Evolutionary conservation across 1,284 basidiomycete species (phyloP).

Genomic region (Tylopilus orsonianus): DNA sequence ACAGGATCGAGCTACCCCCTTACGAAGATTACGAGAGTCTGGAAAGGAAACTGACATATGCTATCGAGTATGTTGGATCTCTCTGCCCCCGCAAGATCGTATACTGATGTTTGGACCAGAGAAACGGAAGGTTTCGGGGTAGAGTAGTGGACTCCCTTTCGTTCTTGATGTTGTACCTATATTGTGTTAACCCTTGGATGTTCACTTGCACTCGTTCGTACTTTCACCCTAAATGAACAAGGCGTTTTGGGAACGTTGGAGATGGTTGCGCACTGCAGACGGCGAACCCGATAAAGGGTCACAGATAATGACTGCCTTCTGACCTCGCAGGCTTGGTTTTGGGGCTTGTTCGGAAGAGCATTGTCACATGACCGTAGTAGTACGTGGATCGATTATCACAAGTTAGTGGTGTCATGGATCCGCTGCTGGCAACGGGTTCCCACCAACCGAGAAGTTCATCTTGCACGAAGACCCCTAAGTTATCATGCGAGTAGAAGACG

Average conservation of each 20-base stretch:
- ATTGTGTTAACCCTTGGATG: slow-evolving; percentile 8
- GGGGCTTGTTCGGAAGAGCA: no score
- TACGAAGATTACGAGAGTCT: slow-evolving; percentile 89
- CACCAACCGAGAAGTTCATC: no score
- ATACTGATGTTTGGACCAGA: slow-evolving; percentile 33
- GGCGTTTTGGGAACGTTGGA: neutral
- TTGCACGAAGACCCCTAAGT: no score
- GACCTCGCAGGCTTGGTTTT: no score
- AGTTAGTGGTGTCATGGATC: no score
- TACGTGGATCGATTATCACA: no score
- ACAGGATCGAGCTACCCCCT: slow-evolving; percentile 87
- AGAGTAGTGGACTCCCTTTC: slow-evolving; percentile 20
- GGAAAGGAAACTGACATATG: slow-evolving; percentile 87
- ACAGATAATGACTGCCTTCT: no score
- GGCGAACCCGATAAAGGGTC: no score
- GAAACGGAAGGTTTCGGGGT: slow-evolving; percentile 62
- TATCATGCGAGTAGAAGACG: slow-evolving; percentile 61
- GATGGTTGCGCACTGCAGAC: neutral
- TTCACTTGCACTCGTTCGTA: neutral
- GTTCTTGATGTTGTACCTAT: slow-evolving; percentile 18
- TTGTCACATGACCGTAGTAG: no score
- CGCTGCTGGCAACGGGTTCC: no score
- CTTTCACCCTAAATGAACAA: slow-evolving; percentile 3
- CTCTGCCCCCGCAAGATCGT: neutral
- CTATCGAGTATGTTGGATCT: slow-evolving; percentile 71